Evolutionary conservation across 495 filamentous ascomycete species (phyloP), one percentile per base, ranked within the genome.

Genomic region (Aspergillus haitiensis): DNA sequence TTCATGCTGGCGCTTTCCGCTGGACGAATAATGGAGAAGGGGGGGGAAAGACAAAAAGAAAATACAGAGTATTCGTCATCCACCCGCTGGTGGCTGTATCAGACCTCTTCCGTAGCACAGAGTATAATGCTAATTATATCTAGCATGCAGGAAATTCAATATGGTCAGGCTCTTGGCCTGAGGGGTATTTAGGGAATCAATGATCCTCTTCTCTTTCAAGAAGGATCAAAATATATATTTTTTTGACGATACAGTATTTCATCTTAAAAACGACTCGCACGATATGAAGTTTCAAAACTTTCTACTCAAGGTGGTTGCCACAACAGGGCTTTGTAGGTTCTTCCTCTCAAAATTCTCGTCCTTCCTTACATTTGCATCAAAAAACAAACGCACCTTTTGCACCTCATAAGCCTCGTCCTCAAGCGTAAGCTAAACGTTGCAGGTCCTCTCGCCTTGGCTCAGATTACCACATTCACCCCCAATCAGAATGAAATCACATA

Each of bases 391-490:
- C 44, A 3, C 7, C 6, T n/a, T 21, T 32, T 42, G 33, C n/a
- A 11, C 10, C 27, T 10, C n/a, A 3, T 36, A 21, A 47, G 44
- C 16, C 13, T 45, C 16, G 6, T 36, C n/a, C n/a, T 48, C 13
- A 1, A 27, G 21, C 21, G 21, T 1, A 3, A 27, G 15, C 49
- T 60, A 44, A 60, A 50, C 7, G 7, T 12, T 6, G 50, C 31
- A 66, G 64, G 33, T 46, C 55, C 65, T 39, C 34, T 58, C 10
- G 57, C 60, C 5, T 15, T 64, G n/a, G 68, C 70, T 18, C 64
- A 73, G 39, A 67, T 72, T 6, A 54, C 63, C 31, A 67, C 64
- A 16, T 72, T 74, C 35, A 55, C 67, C 10, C 68, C 74, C 0
- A 33, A 27, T 34, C 61, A 71, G 3, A 61, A 57, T 34, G 67